These are phyloP conservation scores for Aspergillus candidus DNA, from an alignment of 2,329 filamentous ascomycete genomes.

Conservation along the genomic window DNA sequence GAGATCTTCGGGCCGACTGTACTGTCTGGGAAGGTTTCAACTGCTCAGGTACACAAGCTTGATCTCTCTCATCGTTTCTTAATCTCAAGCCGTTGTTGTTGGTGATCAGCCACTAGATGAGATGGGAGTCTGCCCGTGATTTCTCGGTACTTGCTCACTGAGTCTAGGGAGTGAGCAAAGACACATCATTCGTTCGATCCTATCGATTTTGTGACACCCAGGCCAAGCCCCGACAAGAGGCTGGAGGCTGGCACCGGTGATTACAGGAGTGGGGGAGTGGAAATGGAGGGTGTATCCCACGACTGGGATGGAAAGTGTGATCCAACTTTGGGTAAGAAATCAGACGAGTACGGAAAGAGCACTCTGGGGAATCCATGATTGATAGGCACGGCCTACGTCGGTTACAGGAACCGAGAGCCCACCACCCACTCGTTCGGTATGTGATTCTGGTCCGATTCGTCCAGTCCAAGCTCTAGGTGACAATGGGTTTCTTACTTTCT, in stretches of 20 bases:
- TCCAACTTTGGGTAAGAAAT: not conserved
- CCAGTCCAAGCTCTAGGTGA: not conserved
- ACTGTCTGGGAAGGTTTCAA: conserved; percentile 4
- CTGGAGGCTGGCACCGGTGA: conserved; percentile 6
- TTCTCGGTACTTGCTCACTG: conserved; percentile 5
- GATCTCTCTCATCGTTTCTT: conserved; percentile 1
- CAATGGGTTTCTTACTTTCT: too few relatives aligned
- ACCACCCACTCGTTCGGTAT: conserved; percentile 11
- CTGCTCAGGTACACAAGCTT: conserved; percentile 5
- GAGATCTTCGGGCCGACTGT: conserved; percentile 14
- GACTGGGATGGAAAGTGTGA: not conserved
- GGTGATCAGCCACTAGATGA: conserved; percentile 8
- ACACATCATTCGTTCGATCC: not conserved
- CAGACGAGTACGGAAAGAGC: conserved; percentile 6
- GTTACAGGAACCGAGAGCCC: conserved; percentile 12
- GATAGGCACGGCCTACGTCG: conserved; percentile 10
- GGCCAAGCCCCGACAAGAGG: conserved; percentile 5
- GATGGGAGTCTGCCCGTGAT: conserved; percentile 9
- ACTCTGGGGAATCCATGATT: conserved; percentile 15
- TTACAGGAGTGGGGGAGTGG: conserved; percentile 2
- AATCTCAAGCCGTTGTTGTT: conserved; percentile 1
- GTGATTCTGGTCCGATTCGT: conserved; percentile 4
- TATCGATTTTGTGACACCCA: conserved; percentile 5
- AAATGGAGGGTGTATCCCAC: not conserved
- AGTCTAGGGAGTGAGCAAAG: conserved; percentile 3